Evolutionary conservation across 2,329 filamentous ascomycete species (phyloP), one percentile per base, ranked within the genome.

Genomic region (Botryosphaeria dothidea): DNA sequence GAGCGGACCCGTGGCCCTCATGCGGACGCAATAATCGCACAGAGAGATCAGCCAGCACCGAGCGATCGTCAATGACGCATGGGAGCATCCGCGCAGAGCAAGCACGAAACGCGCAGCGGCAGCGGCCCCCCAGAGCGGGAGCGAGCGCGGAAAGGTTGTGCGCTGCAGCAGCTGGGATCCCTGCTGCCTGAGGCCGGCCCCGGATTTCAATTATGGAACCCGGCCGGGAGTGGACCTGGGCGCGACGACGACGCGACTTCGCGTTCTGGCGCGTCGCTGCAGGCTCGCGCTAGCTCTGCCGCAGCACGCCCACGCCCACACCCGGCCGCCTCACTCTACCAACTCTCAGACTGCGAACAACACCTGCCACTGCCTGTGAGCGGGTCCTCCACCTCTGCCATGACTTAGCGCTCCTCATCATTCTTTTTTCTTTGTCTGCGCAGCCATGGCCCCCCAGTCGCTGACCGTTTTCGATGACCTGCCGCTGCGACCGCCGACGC

Each of bases 401-500:
- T 64, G 45, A 38, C 62, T 25, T 64, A 48, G 49, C 17, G 15
- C 11, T 19, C 11, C 19, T 17, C 3, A 17, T 2, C 61, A 11
- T n/a, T 17, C 43, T 25, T 19, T 52, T 38, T 31, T 62, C 60
- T 6, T 29, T 31, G 11, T 27, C 45, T 17, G 46, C 45, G 25
- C 49, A 52, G 56, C 52, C 34, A 65, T 60, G 63, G 51, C 78
- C 77, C 75, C 76, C 71, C 75, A 74, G 67, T 75, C 74, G 66
- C 64, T 70, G 70, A 73, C 73, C 60, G 72, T 73, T 62, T 78
- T 85, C 70, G 77, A 82, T 65, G 76, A 77, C 62, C 75, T 85
- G 69, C 79, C 82, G 71, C 75, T 78, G 74, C 82, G 83, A 71
- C 85, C 84, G 67, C 85, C 84, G 19, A 87, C 84, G 71, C 84